phyloP scores from a whole-genome alignment of 202 grass and related monocot species.

The Dendrocalamus latiflorus region DNA sequence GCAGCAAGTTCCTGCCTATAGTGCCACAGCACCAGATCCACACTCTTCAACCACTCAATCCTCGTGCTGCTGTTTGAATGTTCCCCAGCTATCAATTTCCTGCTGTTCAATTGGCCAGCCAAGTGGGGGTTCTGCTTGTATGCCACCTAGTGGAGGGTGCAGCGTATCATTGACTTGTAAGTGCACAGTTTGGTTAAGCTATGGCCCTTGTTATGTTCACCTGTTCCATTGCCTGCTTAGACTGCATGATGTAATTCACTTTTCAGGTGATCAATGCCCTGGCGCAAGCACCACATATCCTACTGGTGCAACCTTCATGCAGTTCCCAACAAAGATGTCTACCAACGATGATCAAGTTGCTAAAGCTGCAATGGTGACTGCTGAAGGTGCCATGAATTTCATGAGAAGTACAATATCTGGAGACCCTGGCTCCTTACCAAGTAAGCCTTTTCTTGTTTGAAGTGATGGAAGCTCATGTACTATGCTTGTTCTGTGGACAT shows the following conservation, averaged over 20 bases:
- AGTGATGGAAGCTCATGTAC: neutral
- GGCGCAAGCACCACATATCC: slow-evolving; percentile 40
- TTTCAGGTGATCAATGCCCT: slow-evolving; percentile 67
- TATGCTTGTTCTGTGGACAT: neutral
- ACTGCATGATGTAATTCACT: slow-evolving; percentile 17
- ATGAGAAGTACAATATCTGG: slow-evolving; percentile 43
- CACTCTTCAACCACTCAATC: too few species aligned
- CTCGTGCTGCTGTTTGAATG: slow-evolving; percentile 42
- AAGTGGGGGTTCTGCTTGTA: slow-evolving; percentile 33
- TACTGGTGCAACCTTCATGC: slow-evolving; percentile 25
- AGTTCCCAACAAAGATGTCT: slow-evolving; percentile 28
- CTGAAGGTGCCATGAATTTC: slow-evolving; percentile 55
- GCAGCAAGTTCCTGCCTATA: too few species aligned
- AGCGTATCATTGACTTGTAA: slow-evolving; percentile 41
- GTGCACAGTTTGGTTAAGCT: slow-evolving; percentile 20
- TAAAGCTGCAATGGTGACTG: slow-evolving; percentile 50
- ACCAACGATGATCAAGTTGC: slow-evolving; percentile 29
- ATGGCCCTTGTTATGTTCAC: neutral
- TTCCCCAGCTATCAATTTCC: slow-evolving; percentile 48
- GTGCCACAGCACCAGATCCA: too few species aligned
- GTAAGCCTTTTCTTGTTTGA: slow-evolving; percentile 32
- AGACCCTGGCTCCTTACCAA: slow-evolving; percentile 19
- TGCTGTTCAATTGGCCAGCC: slow-evolving; percentile 38
- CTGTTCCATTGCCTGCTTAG: neutral
- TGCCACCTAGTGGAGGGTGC: slow-evolving; percentile 30